Evolutionary conservation across 2,329 filamentous ascomycete species (phyloP), one percentile per base, ranked within the genome.

Genomic region (Sarocladium oryzae): DNA sequence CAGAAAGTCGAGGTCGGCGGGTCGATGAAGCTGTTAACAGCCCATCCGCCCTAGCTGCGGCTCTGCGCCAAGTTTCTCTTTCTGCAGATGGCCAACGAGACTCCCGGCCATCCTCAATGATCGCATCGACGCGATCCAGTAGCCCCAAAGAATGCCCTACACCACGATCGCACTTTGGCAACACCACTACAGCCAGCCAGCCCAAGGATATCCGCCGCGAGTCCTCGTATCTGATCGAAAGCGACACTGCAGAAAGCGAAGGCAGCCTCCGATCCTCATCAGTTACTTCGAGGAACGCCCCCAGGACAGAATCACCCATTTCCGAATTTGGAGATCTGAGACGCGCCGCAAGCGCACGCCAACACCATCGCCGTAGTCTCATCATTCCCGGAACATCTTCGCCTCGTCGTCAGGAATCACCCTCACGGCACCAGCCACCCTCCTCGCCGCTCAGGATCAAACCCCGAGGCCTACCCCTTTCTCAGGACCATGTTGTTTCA

Each of bases 131-230:
- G 1, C 79, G 88, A 56, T 95, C 93, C 3, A 93, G 82, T 64
- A 99, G 93, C 63, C 93, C 93, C 0, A 84, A 84, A 65, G 91
- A 95, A 66, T 93, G 89, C 55, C 88, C 88, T 10, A 99, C 93
- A 3, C 93, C 93, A 10, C 85, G 89, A 56, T 97, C 92, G 0
- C 85, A 92, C 60, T 83, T 80, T 41, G 81, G 80, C 24, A 81
- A 78, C 55, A 79, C 49, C 15, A 73, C 56, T 69, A 85, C 5
- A 74, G 77, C 85, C 4, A 74, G 77, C 7, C 81, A 80, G 51
- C 71, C 78, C 49, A 77, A 74, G 23, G 67, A 88, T 51, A 86
- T 84, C 51, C 88, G 91, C 51, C 81, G 90, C 24, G 85, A 84
- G 10, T 63, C 59, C 3, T 91, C 90, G 1, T 76, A 93, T 56